These are phyloP conservation scores for Tylopilus subfusipes DNA, from an alignment of 768 basidiomycete species.

Conservation along the genomic window DNA sequence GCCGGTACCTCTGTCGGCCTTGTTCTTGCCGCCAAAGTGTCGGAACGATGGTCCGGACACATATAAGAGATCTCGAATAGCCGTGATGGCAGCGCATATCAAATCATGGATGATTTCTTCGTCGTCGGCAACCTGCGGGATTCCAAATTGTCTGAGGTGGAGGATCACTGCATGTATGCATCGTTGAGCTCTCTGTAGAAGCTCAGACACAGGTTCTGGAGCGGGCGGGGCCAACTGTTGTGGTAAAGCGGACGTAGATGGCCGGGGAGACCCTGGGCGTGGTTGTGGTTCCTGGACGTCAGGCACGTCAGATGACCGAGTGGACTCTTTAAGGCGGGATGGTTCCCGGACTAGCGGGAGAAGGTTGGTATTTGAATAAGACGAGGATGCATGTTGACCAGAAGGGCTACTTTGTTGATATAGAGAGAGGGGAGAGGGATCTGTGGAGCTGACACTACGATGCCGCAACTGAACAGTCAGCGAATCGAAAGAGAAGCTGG, in stretches of 20 bases:
- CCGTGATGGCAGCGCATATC: slow-evolving; percentile 55
- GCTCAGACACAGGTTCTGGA: slow-evolving; percentile 55
- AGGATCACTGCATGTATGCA: slow-evolving; percentile 61
- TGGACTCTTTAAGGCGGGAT: slow-evolving; percentile 5
- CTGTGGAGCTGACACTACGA: slow-evolving; percentile 18
- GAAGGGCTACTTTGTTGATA: slow-evolving; percentile 1
- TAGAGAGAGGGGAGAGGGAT: background rate
- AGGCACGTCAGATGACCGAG: slow-evolving; percentile 3
- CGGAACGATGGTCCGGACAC: slow-evolving; percentile 54
- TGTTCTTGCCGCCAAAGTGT: slow-evolving; percentile 48
- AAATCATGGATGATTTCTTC: slow-evolving; percentile 57
- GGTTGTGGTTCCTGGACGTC: background rate
- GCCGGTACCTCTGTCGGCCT: slow-evolving; percentile 25
- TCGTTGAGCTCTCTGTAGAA: slow-evolving; percentile 52
- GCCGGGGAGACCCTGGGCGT: background rate
- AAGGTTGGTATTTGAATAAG: background rate
- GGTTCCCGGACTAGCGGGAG: background rate
- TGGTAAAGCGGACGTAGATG: slow-evolving; percentile 33
- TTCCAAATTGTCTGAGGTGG: slow-evolving; percentile 48
- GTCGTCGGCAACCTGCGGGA: slow-evolving; percentile 48
- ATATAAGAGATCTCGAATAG: slow-evolving; percentile 70
- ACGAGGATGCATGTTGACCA: background rate
- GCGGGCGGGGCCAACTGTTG: slow-evolving; percentile 49
- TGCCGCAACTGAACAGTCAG: slow-evolving; percentile 14
- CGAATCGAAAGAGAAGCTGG: slow-evolving; percentile 7